Evolutionary conservation across 2,329 filamentous ascomycete species (phyloP), one percentile per base, ranked within the genome.

Genomic region (Nemania diffusa): DNA sequence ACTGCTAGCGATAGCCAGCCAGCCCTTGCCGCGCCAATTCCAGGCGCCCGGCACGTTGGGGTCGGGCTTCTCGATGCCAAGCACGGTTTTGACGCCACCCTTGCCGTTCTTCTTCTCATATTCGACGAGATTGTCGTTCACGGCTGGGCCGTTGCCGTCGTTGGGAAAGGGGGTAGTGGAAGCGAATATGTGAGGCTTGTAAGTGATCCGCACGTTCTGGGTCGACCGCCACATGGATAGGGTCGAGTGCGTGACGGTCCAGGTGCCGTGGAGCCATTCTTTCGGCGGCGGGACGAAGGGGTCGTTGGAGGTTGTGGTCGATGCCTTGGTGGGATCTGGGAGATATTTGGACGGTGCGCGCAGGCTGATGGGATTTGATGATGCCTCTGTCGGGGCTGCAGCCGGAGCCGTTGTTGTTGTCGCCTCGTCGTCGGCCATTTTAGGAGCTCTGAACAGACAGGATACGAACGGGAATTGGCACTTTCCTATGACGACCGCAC

Each of bases 191-290:
- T 50, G 55, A 13, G 72, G 70, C 13, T 80, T 86, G 83, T 97
- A 97, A 37, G 88, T 91, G 77, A 97, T 95, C 74, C 87, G 86
- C 15, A 97, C 92, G 79, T 96, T 96, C 77, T 89, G 90, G 60
- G 91, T 90, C 53, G 87, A 86, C 73, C 89, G 89, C 93, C 93
- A 97, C 91, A 96, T 94, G 69, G 87, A 81, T 11, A 94, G 87
- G 5, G 91, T 92, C 4, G 89, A 92, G 81, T 93, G 90, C 11
- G 91, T 92, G 64, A 94, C 90, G 73, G 86, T 81, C 91, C 91
- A 94, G 66, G 88, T 91, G 67, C 89, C 83, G 59, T 84, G 79
- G 52, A 93, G 85, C 84, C 87, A 92, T 64, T 84, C 79, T 27
- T 88, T 78, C 2, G 85, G 76, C 4, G 89, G 88, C 1, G 82